Conservation (phyloP, 768 basidiomycete genomes). For the Pilatotrama ljubarskyi region DNA sequence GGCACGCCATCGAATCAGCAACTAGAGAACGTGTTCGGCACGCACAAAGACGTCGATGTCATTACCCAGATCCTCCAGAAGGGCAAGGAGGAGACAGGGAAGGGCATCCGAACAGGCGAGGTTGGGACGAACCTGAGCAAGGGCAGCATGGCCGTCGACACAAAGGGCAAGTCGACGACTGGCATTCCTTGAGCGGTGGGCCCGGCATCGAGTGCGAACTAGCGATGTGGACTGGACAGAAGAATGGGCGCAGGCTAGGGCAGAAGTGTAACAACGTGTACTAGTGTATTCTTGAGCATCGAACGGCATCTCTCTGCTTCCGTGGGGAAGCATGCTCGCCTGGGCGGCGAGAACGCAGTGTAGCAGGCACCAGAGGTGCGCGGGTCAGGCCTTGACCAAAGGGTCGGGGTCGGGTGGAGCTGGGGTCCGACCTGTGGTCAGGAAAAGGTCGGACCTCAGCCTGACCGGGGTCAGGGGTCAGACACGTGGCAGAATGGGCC, state of each 20-base stretch:
- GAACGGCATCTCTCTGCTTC: background rate
- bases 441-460: too few species aligned
- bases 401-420: too few species aligned
- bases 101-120: slow-evolving; percentile 39
- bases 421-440: too few species aligned
- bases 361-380: too few species aligned
- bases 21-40: slow-evolving; percentile 71
- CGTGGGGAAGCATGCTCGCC: background rate
- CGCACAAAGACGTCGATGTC: slow-evolving; percentile 65
- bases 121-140: slow-evolving; percentile 28
- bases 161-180: slow-evolving; percentile 37
- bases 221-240: background rate
- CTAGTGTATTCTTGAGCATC: background rate
- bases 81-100: slow-evolving; percentile 58
- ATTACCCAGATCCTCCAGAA: slow-evolving; percentile 58
- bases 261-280: slow-evolving; percentile 12
- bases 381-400: too few species aligned
- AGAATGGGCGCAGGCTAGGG: background rate
- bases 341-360: background rate
- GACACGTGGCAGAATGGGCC: too few species aligned
- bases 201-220: background rate
- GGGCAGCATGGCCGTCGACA: slow-evolving; percentile 42
- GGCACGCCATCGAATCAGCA: slow-evolving; percentile 80
- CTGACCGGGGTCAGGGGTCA: too few species aligned
- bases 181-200: slow-evolving; percentile 7